phyloP scores from a whole-genome alignment of 192 early-diverging fungal species.

The Coemansia erecta region DNA sequence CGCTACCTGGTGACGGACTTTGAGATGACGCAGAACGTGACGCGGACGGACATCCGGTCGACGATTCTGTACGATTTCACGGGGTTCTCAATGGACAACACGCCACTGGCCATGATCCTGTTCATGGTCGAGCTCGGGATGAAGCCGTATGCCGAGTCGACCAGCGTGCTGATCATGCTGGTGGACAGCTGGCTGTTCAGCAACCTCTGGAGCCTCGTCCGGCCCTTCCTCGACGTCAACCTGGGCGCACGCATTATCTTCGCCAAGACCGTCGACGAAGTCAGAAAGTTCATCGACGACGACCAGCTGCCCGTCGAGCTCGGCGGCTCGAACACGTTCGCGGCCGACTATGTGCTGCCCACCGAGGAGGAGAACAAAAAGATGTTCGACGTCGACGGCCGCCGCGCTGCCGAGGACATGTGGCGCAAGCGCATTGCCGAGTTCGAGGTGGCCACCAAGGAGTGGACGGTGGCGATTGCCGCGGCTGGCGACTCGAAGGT shows the following conservation, averaged over 20 bases:
- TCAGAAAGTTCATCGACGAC: constrained; percentile 33
- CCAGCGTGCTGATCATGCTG: constrained; percentile 41
- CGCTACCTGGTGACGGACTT: constrained; percentile 31
- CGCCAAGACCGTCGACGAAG: constrained; percentile 35
- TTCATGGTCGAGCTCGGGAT: constrained; percentile 36
- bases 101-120: constrained; percentile 36
- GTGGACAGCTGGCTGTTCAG: constrained; percentile 53
- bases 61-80: constrained; percentile 45
- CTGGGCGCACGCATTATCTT: constrained; percentile 46
- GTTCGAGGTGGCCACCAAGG: constrained; percentile 27
- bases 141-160: constrained; percentile 32
- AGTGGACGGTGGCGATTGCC: constrained; percentile 21
- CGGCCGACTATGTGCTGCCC: constrained; percentile 15
- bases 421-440: constrained; percentile 29
- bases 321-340: constrained; percentile 28
- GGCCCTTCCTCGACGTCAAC: constrained; percentile 41
- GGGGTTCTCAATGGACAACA: constrained; percentile 43
- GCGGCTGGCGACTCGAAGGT: neutral
- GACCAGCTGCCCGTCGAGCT: constrained; percentile 34
- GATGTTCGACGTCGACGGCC: constrained; percentile 31
- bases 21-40: constrained; percentile 29
- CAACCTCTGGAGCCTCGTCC: constrained; percentile 44
- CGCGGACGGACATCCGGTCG: constrained; percentile 14
- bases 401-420: constrained; percentile 22
- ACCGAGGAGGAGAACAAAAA: constrained; percentile 26